Evolutionary conservation across 192 early-diverging fungal species (phyloP).

Genomic region (Podochytrium sp.): DNA sequence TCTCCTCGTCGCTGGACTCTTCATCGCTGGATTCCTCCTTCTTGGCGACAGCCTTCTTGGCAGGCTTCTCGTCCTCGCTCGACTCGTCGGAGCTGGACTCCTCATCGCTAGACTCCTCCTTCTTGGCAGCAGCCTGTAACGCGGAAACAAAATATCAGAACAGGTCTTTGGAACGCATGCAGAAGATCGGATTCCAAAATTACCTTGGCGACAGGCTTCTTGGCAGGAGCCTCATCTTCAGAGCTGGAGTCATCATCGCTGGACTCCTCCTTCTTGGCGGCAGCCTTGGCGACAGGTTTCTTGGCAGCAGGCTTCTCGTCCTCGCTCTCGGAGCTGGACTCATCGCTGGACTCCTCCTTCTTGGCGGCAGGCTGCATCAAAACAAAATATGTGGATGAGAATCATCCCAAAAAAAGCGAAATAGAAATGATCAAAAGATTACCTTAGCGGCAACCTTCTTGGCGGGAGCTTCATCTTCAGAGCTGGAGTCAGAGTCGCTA

Average conservation of each 20-base stretch:
- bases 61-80: constrained; percentile 39
- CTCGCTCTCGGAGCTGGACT: constrained; percentile 37
- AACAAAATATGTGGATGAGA: background rate
- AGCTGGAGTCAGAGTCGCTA: background rate
- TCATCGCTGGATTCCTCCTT: constrained; percentile 28
- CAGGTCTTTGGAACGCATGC: too few relatives aligned
- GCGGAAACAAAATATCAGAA: too few relatives aligned
- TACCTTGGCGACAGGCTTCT: constrained; percentile 16
- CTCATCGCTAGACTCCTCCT: constrained; percentile 29
- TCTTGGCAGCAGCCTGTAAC: constrained; percentile 15
- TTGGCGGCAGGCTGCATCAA: background rate
- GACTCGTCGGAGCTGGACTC: constrained; percentile 20
- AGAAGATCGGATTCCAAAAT: background rate
- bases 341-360: constrained; percentile 21
- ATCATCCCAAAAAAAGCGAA: background rate
- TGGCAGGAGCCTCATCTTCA: constrained; percentile 10
- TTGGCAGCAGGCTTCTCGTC: constrained; percentile 38
- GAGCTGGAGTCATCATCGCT: background rate
- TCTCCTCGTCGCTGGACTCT: constrained; percentile 48
- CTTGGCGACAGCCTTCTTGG: background rate
- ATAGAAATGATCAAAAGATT: background rate
- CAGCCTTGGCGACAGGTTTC: constrained; percentile 31
- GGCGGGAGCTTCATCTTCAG: constrained; percentile 6
- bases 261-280: constrained; percentile 27
- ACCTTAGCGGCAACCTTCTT: constrained; percentile 16